Evolutionary conservation across 2,329 filamentous ascomycete species (phyloP), one percentile per base, ranked within the genome.

Genomic region (Allantophomopsis lycopodina): DNA sequence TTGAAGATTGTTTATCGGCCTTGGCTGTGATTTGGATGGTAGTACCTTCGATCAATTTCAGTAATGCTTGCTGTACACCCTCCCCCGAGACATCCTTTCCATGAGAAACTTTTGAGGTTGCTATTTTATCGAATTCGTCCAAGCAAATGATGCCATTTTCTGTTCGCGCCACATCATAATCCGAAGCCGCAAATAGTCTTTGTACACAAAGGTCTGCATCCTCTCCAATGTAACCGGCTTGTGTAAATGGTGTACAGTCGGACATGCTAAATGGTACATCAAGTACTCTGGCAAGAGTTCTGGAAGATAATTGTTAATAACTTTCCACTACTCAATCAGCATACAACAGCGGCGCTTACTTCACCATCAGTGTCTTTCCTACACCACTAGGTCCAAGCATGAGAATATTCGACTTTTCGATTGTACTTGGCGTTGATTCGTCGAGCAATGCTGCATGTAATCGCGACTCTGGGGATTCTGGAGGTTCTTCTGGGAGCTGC

Each of bases 41-140:
- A 2, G 88, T 94, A 7, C 91, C 91, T 61, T 98, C 91, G 15
- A 98, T 85, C 32, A 98, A 86, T 62, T 96, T 96, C 23, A 98
- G 63, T 5, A 98, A 66, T 6, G 91, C 89, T 60, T 98, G 91
- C 54, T 98, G 91, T 0, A 96, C 91, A 39, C 91, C 91, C 64
- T 96, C 91, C 16, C 91, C 91, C 14, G 88, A 84, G 2, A 98
- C 91, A 54, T 98, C 91, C 50, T 93, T 83, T 15, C 88, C 89
- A 44, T 94, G 87, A 2, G 52, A 55, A 46, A 55, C 51, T 31
- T 88, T 82, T 55, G 91, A 89, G 18, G 85, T 84, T 2, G 91
- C 88, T 42, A 96, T 88, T 62, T 98, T 98, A 65, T 98, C 91
- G 40, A 98, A 86, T 61, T 98, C 91, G 50, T 98, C 91, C 15